Percentiles rank a stretch among this genome's conserved stretches.
phyloP scores from a whole-genome alignment of 2,329 filamentous ascomycete genomes.

The Fusarium mundagurra region DNA sequence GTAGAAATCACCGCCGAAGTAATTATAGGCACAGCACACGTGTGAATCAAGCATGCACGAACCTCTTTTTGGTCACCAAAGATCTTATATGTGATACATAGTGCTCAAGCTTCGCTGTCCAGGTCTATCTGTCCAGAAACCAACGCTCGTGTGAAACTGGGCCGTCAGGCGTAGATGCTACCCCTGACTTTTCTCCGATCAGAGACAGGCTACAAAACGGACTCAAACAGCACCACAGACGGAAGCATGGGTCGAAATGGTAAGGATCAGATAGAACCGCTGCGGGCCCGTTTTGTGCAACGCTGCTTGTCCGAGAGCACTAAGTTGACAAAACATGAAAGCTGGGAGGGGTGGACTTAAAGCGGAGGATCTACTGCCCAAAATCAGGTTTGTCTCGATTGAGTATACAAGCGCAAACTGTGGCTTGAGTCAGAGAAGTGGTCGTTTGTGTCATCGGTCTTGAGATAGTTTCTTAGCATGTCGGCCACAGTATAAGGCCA shows the following conservation, averaged over 20 bases:
- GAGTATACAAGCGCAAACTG: neutral
- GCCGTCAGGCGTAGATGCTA: slow-evolving; percentile 7
- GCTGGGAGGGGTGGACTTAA: neutral
- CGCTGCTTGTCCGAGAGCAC: neutral
- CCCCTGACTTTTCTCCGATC: slow-evolving; percentile 10
- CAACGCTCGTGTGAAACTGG: slow-evolving; percentile 21
- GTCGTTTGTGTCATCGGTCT: neutral
- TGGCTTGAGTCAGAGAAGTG: neutral
- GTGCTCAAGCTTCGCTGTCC: neutral
- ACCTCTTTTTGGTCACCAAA: slow-evolving; percentile 1
- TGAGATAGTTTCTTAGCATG: neutral
- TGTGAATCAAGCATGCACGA: slow-evolving; percentile 9
- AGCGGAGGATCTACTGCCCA: neutral
- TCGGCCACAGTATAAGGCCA: neutral
- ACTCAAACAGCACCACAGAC: neutral
- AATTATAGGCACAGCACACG: neutral
- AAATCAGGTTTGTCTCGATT: neutral
- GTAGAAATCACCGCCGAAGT: slow-evolving; percentile 4
- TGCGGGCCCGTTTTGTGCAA: slow-evolving; percentile 22
- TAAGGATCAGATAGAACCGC: neutral
- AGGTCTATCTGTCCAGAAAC: neutral
- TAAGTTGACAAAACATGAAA: neutral
- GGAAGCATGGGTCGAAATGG: neutral
- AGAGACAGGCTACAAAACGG: neutral
- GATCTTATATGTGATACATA: slow-evolving; percentile 17